Base-by-base conservation (phyloP, 768 basidiomycete genomes). In the Cyathus striatus region DNA sequence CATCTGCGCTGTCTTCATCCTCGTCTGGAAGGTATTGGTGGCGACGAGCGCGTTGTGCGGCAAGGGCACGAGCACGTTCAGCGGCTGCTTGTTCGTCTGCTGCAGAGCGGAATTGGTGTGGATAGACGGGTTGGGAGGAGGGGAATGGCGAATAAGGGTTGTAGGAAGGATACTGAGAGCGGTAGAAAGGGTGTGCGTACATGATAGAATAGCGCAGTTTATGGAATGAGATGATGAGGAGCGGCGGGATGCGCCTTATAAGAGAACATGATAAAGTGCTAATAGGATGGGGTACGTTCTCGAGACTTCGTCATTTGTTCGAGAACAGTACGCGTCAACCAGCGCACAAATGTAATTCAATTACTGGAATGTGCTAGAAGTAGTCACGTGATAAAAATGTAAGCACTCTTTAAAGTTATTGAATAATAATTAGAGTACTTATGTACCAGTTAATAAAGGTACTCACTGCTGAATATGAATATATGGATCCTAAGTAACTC, bases 11-110 rank as follows among this genome's bases (percentile, higher is more conserved):
- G 34, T 61, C 59, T 32, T 57, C 56, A 16, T 57, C 54, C 37
- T 71, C 70, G 13, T 66, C 61, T 4, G 71, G 72, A 22, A 73
- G 62, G 44, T 69, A 73, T 40, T 64, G 59, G 9, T 64, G 60
- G 27, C 65, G 58, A 16, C 64, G 63, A 1, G 59, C 55, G 17
- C 64, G 66, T 26, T 58, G 59, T 17, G 63, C 63, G 5, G 64
- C 66, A 14, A 63, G 45, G 25, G 58, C 58, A 16, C 56, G 57
- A 3, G 61, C 57, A 3, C 56, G 53, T 9, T 45, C 44, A 9
- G 49, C 10, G 6, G 42, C 42, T 6, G 42, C 42, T 10, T 35
- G 32, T 12, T 36, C 30, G 16, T 35, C 17, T 9, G 20, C 34
- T 22, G 17, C 10, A 7, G 26, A 30, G 26, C 5, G 23, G n/a